phyloP scores from a whole-genome alignment of 2,329 filamentous ascomycete species.

The Leptographium galeiforme region DNA sequence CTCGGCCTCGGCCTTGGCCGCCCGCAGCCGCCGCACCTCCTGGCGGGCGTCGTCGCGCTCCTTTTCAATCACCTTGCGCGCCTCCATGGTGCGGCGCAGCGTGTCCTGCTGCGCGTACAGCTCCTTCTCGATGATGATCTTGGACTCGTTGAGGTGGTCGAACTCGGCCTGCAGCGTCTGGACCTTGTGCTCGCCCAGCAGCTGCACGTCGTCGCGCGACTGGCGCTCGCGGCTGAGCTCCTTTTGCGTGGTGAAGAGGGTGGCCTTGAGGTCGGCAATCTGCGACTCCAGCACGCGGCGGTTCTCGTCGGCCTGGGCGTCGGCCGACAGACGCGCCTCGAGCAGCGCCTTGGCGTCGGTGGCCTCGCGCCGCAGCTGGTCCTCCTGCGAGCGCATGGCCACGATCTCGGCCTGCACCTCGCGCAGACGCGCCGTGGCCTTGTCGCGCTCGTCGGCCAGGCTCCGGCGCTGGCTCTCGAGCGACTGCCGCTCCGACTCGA shows the following conservation, averaged over 20 bases:
- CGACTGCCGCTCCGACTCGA: slow-evolving; percentile 63
- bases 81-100: slow-evolving; percentile 72
- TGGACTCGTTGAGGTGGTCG: slow-evolving; percentile 77
- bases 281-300: slow-evolving; percentile 75
- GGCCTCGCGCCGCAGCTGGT: slow-evolving; percentile 76
- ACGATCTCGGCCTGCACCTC: slow-evolving; percentile 81
- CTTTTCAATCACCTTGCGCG: slow-evolving; percentile 64
- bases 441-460: slow-evolving; percentile 65
- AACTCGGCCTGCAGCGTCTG: slow-evolving; percentile 72
- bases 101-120: slow-evolving; percentile 92
- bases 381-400: slow-evolving; percentile 71
- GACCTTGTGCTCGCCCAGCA: slow-evolving; percentile 81
- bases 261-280: slow-evolving; percentile 71
- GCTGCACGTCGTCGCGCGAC: slow-evolving; percentile 83
- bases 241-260: slow-evolving; percentile 73
- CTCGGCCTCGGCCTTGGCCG: slow-evolving; percentile 74
- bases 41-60: slow-evolving; percentile 81
- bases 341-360: slow-evolving; percentile 77
- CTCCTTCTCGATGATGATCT: slow-evolving; percentile 96
- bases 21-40: slow-evolving; percentile 70
- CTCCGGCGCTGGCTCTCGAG: slow-evolving; percentile 67
- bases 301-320: slow-evolving; percentile 71
- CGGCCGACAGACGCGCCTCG: slow-evolving; percentile 78
- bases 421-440: slow-evolving; percentile 59
- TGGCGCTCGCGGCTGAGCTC: slow-evolving; percentile 86